Conservation (phyloP, 352 stramenopile genomes). For the Phytophthora pseudosyringae region DNA sequence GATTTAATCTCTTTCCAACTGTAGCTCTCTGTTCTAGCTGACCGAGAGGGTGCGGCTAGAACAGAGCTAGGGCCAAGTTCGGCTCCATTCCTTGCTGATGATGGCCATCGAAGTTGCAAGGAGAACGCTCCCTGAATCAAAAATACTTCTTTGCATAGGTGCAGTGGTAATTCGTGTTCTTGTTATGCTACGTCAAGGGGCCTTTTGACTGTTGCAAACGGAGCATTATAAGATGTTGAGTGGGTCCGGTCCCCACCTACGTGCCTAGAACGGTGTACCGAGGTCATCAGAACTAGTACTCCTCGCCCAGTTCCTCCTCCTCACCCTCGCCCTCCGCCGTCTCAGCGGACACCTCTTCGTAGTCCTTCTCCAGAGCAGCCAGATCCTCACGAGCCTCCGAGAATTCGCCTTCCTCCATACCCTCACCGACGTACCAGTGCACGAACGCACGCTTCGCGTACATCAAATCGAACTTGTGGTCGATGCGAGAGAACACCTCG, state of each 20-base stretch:
- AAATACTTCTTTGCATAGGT: too few species aligned
- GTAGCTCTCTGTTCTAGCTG: too few species aligned
- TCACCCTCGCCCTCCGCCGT: constrained; percentile 96
- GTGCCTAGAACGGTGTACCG: background rate
- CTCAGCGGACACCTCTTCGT: constrained; percentile 98
- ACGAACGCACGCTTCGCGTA: constrained; percentile 99
- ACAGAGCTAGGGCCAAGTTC: too few species aligned
- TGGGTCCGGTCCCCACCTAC: background rate
- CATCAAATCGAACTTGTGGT: constrained; percentile 99
- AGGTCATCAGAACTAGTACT: constrained; percentile 80
- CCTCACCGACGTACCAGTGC: constrained; percentile 99
- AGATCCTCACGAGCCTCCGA: constrained; percentile 98
- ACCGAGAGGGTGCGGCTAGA: too few species aligned
- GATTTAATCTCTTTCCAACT: too few species aligned
- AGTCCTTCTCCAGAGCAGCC: constrained; percentile 87
- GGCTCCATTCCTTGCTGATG: too few species aligned
- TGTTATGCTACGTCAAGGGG: background rate
- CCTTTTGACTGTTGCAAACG: background rate
- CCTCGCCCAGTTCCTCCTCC: constrained; percentile 92
- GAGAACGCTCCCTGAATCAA: too few species aligned
- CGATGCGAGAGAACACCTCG: constrained; percentile 97
- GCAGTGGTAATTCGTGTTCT: background rate
- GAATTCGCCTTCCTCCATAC: constrained; percentile 99
- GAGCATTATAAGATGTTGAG: constrained; percentile 9
- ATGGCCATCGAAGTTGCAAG: background rate